phyloP scores from a whole-genome alignment of 1,139 yeast species.

The Ashbya aceris region DNA sequence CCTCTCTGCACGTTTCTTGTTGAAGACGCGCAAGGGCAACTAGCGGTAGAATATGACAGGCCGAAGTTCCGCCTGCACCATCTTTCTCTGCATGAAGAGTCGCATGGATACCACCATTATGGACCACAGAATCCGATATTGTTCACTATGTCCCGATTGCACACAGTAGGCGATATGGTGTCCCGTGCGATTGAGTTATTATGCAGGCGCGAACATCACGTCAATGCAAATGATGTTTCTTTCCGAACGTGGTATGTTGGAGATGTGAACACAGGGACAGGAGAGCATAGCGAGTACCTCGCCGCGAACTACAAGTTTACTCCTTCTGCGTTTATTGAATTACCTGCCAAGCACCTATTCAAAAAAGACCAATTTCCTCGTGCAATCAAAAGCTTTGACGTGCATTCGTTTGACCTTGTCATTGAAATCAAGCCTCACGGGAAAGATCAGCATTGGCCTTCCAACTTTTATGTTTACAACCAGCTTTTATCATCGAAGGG shows the following conservation, averaged over 20 bases:
- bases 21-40: conserved; percentile 32
- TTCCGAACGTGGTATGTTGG: conserved; percentile 29
- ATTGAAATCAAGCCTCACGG: conserved; percentile 26
- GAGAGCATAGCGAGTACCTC: conserved; percentile 7
- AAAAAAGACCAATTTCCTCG: conserved; percentile 14
- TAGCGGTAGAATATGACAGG: conserved; percentile 45
- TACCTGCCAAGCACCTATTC: conserved; percentile 19
- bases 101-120: conserved; percentile 18
- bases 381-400: conserved; percentile 17
- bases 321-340: conserved; percentile 24
- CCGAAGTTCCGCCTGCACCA: conserved; percentile 46
- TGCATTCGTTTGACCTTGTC: conserved; percentile 23
- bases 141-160: conserved; percentile 18
- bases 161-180: conserved; percentile 16
- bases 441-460: conserved; percentile 30
- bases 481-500: conserved; percentile 36
- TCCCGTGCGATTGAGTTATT: conserved; percentile 21
- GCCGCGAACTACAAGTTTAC: conserved; percentile 20
- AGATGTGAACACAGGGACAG: conserved; percentile 12
- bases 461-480: conserved; percentile 27
- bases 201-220: conserved; percentile 15
- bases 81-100: conserved; percentile 26
- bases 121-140: conserved; percentile 13
- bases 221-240: conserved; percentile 16
- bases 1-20: conserved; percentile 43